Evolutionary conservation across 495 filamentous ascomycete genomes (phyloP).

Genomic region (Penicillium herquei): DNA sequence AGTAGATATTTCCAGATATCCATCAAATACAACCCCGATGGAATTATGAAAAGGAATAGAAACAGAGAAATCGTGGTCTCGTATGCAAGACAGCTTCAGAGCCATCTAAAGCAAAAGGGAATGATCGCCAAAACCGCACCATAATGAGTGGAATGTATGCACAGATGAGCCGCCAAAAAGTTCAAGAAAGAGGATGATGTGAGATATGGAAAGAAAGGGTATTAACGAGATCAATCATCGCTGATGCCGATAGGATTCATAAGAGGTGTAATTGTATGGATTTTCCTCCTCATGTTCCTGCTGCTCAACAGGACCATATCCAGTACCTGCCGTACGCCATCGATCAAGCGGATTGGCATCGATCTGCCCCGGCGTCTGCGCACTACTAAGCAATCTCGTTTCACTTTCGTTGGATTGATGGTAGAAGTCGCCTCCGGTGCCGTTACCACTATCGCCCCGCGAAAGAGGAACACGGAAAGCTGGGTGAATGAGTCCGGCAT

Average conservation of each 20-base stretch:
- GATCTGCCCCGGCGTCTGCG: constrained; percentile 35
- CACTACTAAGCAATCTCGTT: constrained; percentile 39
- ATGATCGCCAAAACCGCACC: neutral
- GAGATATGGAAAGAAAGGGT: neutral
- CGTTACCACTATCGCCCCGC: constrained; percentile 24
- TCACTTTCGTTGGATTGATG: constrained; percentile 46
- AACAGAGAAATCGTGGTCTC: neutral
- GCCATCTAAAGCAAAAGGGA: neutral
- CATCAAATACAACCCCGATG: no score
- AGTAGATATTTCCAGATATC: neutral
- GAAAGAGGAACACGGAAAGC: constrained; percentile 36
- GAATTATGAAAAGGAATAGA: neutral
- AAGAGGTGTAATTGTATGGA: constrained; percentile 31
- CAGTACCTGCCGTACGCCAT: constrained; percentile 39
- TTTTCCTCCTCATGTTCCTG: constrained; percentile 44
- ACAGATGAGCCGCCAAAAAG: no score
- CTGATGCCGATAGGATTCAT: constrained; percentile 39
- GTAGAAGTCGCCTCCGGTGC: constrained; percentile 27
- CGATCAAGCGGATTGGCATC: constrained; percentile 37
- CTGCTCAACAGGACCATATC: constrained; percentile 48
- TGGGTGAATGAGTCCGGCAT: constrained; percentile 30
- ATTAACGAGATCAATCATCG: constrained; percentile 12
- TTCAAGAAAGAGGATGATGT: neutral
- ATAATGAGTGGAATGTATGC: neutral
- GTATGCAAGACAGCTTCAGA: neutral